Evolutionary conservation across 2,329 filamentous ascomycete genomes (phyloP), one percentile per base, ranked within the genome.

Genomic region (Xylaria digitata): DNA sequence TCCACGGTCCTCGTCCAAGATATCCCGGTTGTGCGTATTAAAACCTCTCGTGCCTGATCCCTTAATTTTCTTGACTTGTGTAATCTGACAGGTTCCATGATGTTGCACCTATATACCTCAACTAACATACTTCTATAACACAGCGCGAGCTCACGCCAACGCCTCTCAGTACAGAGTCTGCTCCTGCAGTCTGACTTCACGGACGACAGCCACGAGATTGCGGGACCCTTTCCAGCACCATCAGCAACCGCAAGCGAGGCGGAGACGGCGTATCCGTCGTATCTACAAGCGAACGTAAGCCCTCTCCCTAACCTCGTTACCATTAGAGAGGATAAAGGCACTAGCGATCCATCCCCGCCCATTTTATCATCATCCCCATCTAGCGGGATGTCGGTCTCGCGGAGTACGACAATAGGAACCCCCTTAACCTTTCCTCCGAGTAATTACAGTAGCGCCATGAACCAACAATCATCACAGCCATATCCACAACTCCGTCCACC

Each of bases 91-190:
- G 26, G 26, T 26, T 26, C 26, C n/a, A n/a, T n/a, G n/a, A n/a
- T n/a, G n/a, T n/a, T n/a, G n/a, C n/a, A n/a, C n/a, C n/a, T n/a
- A n/a, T n/a, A n/a, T n/a, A n/a, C n/a, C n/a, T n/a, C n/a, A n/a
- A n/a, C n/a, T 26, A 26, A 26, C 26, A 26, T 26, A 26, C 5
- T 26, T 26, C 26, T 26, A 26, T 26, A 26, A 26, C 5, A 26
- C 26, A 26, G 26, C 55, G 76, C 76, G 19, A 76, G 65, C 56
- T 74, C 75, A 21, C 74, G 74, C n/a, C 76, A 78, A 66, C 72
- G 78, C 2, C 76, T 82, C 0, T 80, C 78, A 0, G 79, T 82
- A 11, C 80, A 82, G 60, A 81, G 80, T 40, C 70, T 82, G 4
- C 72, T 82, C 7, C 70, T 79, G 2, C 80, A 81, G 26, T 79